These are phyloP conservation scores for Microbotryum saponariae DNA, from an alignment of 1,284 basidiomycete genomes.

Conservation along the genomic window DNA sequence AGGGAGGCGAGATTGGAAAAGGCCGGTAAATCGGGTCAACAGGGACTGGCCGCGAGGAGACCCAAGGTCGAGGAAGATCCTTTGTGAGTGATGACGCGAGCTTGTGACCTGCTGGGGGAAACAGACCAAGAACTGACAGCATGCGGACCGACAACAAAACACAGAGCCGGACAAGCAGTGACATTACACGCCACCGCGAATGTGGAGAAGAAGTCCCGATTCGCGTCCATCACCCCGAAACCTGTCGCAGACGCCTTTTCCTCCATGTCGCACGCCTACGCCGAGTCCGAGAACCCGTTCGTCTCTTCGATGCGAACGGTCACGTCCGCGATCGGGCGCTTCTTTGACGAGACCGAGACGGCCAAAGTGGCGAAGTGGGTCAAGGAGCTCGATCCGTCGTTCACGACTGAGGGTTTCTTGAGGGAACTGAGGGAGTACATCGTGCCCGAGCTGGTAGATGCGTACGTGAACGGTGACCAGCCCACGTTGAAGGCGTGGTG, in stretches of 20 bases:
- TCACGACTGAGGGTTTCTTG: slow-evolving; percentile 78
- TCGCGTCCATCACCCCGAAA: slow-evolving; percentile 48
- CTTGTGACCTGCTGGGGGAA: slow-evolving; percentile 30
- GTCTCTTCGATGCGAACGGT: slow-evolving; percentile 72
- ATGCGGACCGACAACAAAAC: neutral
- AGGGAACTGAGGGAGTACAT: slow-evolving; percentile 93
- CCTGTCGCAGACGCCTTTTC: slow-evolving; percentile 31
- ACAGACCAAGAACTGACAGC: slow-evolving; percentile 6
- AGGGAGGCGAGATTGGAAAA: slow-evolving; percentile 69
- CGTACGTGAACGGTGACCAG: slow-evolving; percentile 81
- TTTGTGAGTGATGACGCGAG: slow-evolving; percentile 54
- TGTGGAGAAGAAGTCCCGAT: slow-evolving; percentile 60
- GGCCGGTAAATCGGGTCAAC: slow-evolving; percentile 60
- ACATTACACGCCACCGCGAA: slow-evolving; percentile 74
- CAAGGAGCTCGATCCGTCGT: slow-evolving; percentile 76
- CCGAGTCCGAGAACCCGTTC: slow-evolving; percentile 90
- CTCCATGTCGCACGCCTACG: slow-evolving; percentile 56
- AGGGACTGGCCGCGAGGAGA: slow-evolving; percentile 42
- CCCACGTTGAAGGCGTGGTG: slow-evolving; percentile 86
- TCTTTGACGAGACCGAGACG: slow-evolving; percentile 90
- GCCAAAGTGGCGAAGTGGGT: slow-evolving; percentile 84
- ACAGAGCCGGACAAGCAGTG: slow-evolving; percentile 72
- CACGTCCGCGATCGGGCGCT: slow-evolving; percentile 74
- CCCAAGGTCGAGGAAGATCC: slow-evolving; percentile 56
- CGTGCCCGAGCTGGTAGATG: slow-evolving; percentile 93